A percentile compares a stretch with the other conserved stretches of the same genome.
These are phyloP conservation scores for Domatiomyces catenatus DNA, from an alignment of 2,329 filamentous ascomycete species.

Conservation along the genomic window DNA sequence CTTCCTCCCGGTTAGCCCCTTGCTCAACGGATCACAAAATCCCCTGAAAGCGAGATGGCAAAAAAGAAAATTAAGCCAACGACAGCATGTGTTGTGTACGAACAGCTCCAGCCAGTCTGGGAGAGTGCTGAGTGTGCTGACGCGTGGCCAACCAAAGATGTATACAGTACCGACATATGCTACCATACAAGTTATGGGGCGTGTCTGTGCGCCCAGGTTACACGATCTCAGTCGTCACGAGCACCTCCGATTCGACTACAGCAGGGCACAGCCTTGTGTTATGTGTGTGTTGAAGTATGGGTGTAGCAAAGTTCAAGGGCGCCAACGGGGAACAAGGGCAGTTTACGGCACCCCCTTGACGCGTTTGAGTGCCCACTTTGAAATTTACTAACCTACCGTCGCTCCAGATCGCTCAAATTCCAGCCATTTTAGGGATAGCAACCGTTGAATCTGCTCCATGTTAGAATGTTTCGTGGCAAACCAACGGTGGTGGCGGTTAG, in stretches of 20 bases:
- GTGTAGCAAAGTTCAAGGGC: not conserved
- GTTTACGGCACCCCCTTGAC: not conserved
- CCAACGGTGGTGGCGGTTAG: not conserved
- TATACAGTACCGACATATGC: not conserved
- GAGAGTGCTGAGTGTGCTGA: not conserved
- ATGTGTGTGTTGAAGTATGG: not conserved
- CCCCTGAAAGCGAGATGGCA: not conserved
- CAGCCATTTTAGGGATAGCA: not conserved
- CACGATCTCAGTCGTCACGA: not conserved
- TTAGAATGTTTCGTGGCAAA: not conserved
- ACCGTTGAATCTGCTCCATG: not conserved
- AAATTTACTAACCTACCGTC: not conserved
- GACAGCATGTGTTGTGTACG: not conserved
- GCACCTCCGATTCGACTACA: not conserved
- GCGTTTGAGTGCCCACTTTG: not conserved
- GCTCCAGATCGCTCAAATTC: not conserved
- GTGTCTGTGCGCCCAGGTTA: not conserved
- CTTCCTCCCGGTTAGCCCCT: not conserved
- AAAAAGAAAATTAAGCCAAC: not conserved
- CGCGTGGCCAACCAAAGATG: not conserved
- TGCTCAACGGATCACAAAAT: not conserved
- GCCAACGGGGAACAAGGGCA: not conserved
- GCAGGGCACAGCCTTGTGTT: not conserved
- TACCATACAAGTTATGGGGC: not conserved
- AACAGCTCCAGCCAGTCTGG: not conserved